Evolutionary conservation across 2,329 filamentous ascomycete genomes (phyloP).

Genomic region (Trichoderma sp.): DNA sequence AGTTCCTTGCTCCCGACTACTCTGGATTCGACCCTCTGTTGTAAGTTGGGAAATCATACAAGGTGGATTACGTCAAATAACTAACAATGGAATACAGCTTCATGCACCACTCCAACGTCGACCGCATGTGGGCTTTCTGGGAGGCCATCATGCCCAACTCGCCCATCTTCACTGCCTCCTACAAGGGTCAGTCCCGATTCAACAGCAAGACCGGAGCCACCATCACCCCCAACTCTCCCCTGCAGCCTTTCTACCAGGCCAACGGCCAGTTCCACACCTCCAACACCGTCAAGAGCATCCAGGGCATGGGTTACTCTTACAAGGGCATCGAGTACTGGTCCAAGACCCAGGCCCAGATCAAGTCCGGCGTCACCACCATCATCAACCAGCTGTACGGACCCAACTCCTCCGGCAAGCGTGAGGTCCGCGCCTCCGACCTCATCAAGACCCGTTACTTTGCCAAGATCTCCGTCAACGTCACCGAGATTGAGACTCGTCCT

Average conservation of each 20-base stretch:
- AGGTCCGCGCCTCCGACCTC: not conserved
- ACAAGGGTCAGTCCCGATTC: constrained; percentile 38
- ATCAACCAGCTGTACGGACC: constrained; percentile 37
- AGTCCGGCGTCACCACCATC: constrained; percentile 30
- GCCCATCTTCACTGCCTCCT: constrained; percentile 37
- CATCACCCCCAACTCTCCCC: constrained; percentile 44
- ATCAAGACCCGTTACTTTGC: constrained; percentile 36
- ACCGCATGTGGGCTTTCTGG: constrained; percentile 62
- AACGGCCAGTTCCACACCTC: constrained; percentile 44
- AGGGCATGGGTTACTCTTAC: constrained; percentile 42
- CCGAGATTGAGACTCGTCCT: constrained; percentile 35
- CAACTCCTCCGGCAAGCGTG: not conserved
- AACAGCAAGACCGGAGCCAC: constrained; percentile 40
- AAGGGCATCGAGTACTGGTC: constrained; percentile 37
- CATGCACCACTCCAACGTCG: constrained; percentile 55
- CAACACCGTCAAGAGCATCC: constrained; percentile 33
- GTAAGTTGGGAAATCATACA: constrained; percentile 27
- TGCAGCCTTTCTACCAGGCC: constrained; percentile 50
- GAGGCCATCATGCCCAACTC: constrained; percentile 42
- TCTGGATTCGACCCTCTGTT: constrained; percentile 48
- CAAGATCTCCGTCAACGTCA: constrained; percentile 34
- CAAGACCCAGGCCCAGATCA: constrained; percentile 33
- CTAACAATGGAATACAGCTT: not conserved
- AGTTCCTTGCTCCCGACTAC: constrained; percentile 42
- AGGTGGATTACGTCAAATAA: not conserved